Evolutionary conservation across 805 yeast species (phyloP).

Genomic region (Hanseniaspora clermontiae): DNA sequence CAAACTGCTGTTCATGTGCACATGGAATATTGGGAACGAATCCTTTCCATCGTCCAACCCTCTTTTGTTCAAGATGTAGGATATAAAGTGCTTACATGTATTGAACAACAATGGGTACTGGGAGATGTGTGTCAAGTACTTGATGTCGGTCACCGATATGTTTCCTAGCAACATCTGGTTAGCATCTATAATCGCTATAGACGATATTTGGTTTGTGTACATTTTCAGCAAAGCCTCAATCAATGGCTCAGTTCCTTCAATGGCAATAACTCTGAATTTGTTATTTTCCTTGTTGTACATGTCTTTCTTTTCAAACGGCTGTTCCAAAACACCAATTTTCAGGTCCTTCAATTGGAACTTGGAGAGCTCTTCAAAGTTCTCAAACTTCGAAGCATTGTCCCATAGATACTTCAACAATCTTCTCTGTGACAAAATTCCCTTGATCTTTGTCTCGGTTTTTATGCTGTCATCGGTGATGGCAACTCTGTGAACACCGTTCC

Average conservation of each 20-base stretch:
- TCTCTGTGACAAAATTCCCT: constrained; percentile 85
- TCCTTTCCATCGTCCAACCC: constrained; percentile 93
- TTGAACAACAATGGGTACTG: constrained; percentile 72
- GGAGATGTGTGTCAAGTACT: constrained; percentile 73
- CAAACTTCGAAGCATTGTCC: constrained; percentile 85
- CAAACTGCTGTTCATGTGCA: constrained; percentile 61
- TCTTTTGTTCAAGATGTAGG: constrained; percentile 71
- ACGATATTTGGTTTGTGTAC: constrained; percentile 74
- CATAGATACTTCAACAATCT: constrained; percentile 72
- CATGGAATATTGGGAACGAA: constrained; percentile 93
- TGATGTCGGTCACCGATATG: constrained; percentile 88
- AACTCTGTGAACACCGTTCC: constrained; percentile 90
- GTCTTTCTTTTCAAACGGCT: constrained; percentile 26
- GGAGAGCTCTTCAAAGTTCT: constrained; percentile 62
- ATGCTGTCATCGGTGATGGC: constrained; percentile 48
- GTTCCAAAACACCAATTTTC: constrained; percentile 51
- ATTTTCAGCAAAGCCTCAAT: constrained; percentile 77
- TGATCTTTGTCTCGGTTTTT: constrained; percentile 40
- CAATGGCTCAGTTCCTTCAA: constrained; percentile 74
- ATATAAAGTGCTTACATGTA: constrained; percentile 75
- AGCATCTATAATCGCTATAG: constrained; percentile 83
- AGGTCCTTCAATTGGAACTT: constrained; percentile 57
- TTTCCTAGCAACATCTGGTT: constrained; percentile 70
- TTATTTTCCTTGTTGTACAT: neutral
- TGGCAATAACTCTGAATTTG: constrained; percentile 53